A percentile compares a stretch with the other conserved stretches of the same genome.
Evolutionary conservation across 2,329 filamentous ascomycete species (phyloP).

Genomic region (Neonectria magnoliae): DNA sequence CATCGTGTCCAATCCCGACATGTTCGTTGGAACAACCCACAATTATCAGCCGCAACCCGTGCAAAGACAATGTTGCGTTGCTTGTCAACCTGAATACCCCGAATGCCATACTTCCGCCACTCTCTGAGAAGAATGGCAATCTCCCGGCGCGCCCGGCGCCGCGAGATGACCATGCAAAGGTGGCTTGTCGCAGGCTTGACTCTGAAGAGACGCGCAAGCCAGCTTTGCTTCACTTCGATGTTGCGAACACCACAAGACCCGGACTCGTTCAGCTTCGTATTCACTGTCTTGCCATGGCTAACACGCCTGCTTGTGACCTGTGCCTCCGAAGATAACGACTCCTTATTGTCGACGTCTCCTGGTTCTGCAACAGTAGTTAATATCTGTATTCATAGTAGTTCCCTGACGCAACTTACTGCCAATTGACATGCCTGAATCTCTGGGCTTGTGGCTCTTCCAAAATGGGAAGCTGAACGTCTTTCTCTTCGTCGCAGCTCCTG

Average conservation of each 20-base stretch:
- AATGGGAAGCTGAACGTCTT: conserved; percentile 64
- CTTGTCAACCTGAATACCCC: conserved; percentile 82
- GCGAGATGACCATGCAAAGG: conserved; percentile 77
- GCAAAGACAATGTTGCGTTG: conserved; percentile 82
- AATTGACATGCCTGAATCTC: conserved; percentile 56
- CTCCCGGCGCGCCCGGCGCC: conserved; percentile 78
- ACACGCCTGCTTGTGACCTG: conserved; percentile 33
- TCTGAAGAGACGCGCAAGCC: conserved; percentile 88
- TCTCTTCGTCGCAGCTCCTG: conserved; percentile 54
- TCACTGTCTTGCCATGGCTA: conserved; percentile 22
- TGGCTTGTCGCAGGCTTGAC: conserved; percentile 84
- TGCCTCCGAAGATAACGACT: conserved; percentile 23
- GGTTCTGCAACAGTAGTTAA: conserved; percentile 16
- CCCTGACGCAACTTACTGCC: conserved; percentile 49
- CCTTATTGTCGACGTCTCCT: conserved; percentile 29
- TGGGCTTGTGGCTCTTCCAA: conserved; percentile 62
- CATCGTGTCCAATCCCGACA: not conserved
- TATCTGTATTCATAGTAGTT: not conserved
- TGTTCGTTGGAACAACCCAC: conserved; percentile 61
- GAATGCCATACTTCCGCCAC: conserved; percentile 85
- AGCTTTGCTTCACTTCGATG: conserved; percentile 79
- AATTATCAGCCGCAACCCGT: conserved; percentile 78
- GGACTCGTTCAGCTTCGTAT: conserved; percentile 47
- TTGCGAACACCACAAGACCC: conserved; percentile 56
- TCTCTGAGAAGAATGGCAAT: conserved; percentile 78